Base-by-base conservation (phyloP, 2,329 filamentous ascomycete species). In the Fusarium guadeloupense region DNA sequence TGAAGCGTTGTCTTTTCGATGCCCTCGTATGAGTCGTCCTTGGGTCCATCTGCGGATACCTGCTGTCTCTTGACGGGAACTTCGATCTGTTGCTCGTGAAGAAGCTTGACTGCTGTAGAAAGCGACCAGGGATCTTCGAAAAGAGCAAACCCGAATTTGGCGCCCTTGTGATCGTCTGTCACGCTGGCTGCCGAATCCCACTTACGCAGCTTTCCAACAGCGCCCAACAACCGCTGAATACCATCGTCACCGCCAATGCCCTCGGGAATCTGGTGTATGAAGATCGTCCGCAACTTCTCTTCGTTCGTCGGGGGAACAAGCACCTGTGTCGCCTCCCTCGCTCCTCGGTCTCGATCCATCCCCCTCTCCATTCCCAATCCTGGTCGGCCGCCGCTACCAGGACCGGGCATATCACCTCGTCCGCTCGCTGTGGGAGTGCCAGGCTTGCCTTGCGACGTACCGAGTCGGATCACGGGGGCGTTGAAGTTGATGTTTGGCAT, bases 401-500 rank as follows among this genome's bases (percentile, higher is more conserved):
- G 56, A 7, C 67, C 66, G 10, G 70, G 56, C 42, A 68, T 63
- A 19, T 85, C 83, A 62, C n/a, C n/a, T n/a, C 77, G 79, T 16
- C 81, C 78, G 19, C 74, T 69, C 21, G 68, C 64, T 10, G 73
- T 67, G 7, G 79, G 73, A 0, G 75, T 71, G 10, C 76, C 73
- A 21, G 88, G 81, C 71, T 92, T 92, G n/a, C 84, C 77, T 4
- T 87, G 85, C 5, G 89, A 85, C 12, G 93, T 94, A 35, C 94
- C 95, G 39, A 99, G 85, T 50, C 95, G 91, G 72, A 99, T 98
- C 57, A 98, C 93, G 52, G 94, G 93, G 30, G 95, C 95, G 71
- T 91, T 96, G 81, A 98, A 97, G 80, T 99, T 97, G 81, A 99
- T 97, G 75, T 96, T 96, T 45, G 94, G 93, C 84, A 97, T 91